These are phyloP conservation scores for Eleusine indica DNA, from an alignment of 176 grass and related monocot species.

Conservation along the genomic window DNA sequence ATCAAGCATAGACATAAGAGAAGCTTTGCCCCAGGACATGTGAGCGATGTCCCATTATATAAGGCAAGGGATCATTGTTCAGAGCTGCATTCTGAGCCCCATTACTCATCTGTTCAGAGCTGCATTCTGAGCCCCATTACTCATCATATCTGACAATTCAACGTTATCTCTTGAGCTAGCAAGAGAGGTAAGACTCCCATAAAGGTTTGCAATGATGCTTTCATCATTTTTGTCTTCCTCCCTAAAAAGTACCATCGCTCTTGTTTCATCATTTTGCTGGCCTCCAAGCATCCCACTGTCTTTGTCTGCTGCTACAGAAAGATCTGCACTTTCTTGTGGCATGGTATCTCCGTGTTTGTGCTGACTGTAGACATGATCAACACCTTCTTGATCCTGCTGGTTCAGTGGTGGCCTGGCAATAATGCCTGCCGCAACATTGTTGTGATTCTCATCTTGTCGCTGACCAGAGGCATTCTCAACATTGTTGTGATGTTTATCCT, in stretches of 20 bases:
- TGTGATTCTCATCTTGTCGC: not conserved
- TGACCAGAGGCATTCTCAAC: not conserved
- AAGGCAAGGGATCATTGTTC: not conserved
- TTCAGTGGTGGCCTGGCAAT: not conserved
- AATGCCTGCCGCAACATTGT: no score
- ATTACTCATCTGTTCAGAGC: no score
- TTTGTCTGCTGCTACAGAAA: not conserved
- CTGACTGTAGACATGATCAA: not conserved
- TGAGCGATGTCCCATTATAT: not conserved
- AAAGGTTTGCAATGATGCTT: not conserved
- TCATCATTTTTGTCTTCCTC: not conserved
- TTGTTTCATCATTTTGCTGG: not conserved
- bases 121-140: no score
- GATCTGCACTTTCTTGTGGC: not conserved
- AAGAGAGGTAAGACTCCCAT: not conserved
- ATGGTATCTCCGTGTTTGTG: not conserved
- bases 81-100: not conserved
- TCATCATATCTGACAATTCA: not conserved
- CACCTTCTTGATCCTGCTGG: not conserved
- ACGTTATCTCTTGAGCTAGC: not conserved
- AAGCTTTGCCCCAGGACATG: not conserved
- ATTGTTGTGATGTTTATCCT: not conserved
- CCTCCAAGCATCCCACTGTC: not conserved
- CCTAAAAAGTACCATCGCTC: not conserved
- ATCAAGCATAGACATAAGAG: not conserved